These are phyloP conservation scores for Saturnispora galanensis DNA, from an alignment of 805 yeast genomes.

Conservation along the genomic window DNA sequence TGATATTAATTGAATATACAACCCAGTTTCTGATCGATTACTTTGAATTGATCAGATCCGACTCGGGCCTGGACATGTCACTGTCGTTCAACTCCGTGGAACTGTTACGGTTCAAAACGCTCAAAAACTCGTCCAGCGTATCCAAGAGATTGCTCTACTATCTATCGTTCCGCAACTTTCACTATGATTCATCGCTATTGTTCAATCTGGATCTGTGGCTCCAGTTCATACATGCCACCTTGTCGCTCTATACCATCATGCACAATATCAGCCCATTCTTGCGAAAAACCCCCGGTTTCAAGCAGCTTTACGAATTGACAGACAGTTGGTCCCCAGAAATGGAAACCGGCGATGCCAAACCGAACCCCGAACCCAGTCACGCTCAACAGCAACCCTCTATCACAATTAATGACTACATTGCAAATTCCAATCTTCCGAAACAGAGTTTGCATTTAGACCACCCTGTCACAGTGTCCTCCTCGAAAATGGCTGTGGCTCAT, in stretches of 20 bases:
- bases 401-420: background rate
- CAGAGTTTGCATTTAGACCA: conserved; percentile 22
- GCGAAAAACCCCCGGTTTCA: conserved; percentile 10
- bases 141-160: conserved; percentile 14
- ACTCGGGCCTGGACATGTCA: conserved; percentile 1
- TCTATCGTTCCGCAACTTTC: conserved; percentile 15
- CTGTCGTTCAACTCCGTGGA: conserved; percentile 8
- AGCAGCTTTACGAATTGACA: conserved; percentile 4
- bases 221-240: conserved; percentile 21
- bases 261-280: conserved; percentile 22
- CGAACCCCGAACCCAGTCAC: background rate
- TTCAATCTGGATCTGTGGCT: conserved; percentile 22
- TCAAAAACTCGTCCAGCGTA: conserved; percentile 6
- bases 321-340: conserved; percentile 1
- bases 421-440: conserved; percentile 6
- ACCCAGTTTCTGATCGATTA: conserved; percentile 9
- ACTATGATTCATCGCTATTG: conserved; percentile 11
- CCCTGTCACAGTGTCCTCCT: conserved; percentile 23
- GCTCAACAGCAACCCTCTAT: background rate
- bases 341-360: background rate
- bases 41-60: conserved; percentile 10
- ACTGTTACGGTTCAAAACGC: conserved; percentile 5
- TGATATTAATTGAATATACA: conserved; percentile 15
- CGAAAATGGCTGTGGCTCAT: conserved; percentile 25
- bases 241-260: conserved; percentile 25